Conservation (phyloP, 2,329 filamentous ascomycete genomes). For the Diaporthe australafricana region DNA sequence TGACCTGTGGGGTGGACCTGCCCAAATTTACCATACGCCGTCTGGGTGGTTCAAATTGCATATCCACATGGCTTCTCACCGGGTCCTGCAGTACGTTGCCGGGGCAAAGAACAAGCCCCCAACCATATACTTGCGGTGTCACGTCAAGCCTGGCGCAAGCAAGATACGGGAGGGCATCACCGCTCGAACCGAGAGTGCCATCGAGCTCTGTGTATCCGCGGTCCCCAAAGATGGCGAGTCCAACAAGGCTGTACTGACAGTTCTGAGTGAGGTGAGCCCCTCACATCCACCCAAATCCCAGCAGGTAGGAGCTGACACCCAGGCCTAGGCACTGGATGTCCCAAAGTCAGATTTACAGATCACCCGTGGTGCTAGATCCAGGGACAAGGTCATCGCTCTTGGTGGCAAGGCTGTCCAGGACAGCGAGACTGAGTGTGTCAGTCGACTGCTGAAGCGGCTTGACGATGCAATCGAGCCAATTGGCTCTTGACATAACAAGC, state of each 20-base stretch:
- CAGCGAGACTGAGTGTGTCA: slow-evolving; percentile 43
- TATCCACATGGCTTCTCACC: slow-evolving; percentile 27
- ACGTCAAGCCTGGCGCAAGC: slow-evolving; percentile 74
- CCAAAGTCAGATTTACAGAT: slow-evolving; percentile 74
- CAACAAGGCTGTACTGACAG: slow-evolving; percentile 72
- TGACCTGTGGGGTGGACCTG: neutral
- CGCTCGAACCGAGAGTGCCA: slow-evolving; percentile 64
- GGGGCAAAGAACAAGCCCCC: slow-evolving; percentile 59
- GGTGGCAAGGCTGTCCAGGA: slow-evolving; percentile 44
- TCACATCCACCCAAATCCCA: neutral
- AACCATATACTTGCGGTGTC: slow-evolving; percentile 71
- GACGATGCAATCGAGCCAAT: slow-evolving; percentile 13
- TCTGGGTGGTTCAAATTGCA: neutral
- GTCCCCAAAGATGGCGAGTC: slow-evolving; percentile 75
- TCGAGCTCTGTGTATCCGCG: slow-evolving; percentile 75
- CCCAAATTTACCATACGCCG: neutral
- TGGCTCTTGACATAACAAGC: neutral
- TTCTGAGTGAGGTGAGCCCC: slow-evolving; percentile 68
- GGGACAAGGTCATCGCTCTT: slow-evolving; percentile 70
- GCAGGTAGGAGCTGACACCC: neutral
- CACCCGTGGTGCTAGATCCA: slow-evolving; percentile 71
- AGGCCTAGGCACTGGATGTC: slow-evolving; percentile 63
- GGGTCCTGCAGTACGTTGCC: slow-evolving; percentile 54
- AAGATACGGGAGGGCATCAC: slow-evolving; percentile 71
- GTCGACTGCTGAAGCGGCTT: slow-evolving; percentile 40